phyloP scores from a whole-genome alignment of 1,139 yeast genomes.

The Ogataea hybrid region DNA sequence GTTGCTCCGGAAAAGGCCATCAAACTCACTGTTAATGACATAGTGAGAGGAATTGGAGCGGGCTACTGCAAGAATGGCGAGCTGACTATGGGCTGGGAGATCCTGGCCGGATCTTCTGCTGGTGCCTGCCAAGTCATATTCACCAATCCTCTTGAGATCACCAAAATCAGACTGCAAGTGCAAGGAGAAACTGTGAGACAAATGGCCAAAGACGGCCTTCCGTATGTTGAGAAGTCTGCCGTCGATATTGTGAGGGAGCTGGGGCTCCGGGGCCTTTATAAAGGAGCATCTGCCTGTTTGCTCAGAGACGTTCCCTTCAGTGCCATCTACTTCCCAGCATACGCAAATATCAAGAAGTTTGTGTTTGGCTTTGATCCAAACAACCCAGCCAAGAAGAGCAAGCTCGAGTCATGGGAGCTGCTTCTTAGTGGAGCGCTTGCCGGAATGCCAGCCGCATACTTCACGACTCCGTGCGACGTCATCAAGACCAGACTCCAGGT shows the following conservation, averaged over 20 bases:
- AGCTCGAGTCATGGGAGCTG: constrained; percentile 78
- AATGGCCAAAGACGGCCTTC: constrained; percentile 31
- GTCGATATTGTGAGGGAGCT: constrained; percentile 71
- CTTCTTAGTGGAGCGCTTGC: constrained; percentile 91
- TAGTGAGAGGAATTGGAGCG: constrained; percentile 73
- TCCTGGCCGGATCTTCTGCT: constrained; percentile 87
- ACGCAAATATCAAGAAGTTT: constrained; percentile 85
- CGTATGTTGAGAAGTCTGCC: constrained; percentile 49
- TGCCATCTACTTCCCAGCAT: constrained; percentile 96
- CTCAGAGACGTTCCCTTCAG: constrained; percentile 96
- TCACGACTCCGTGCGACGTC: constrained; percentile 96
- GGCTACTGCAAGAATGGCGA: constrained; percentile 51
- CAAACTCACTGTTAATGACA: constrained; percentile 90
- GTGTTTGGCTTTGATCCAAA: constrained; percentile 82
- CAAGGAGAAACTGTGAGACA: constrained; percentile 66
- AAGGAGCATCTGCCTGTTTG: constrained; percentile 89
- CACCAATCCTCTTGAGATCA: constrained; percentile 95
- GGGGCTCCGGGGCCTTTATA: constrained; percentile 84
- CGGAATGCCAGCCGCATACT: constrained; percentile 96
- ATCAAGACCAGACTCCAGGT: constrained; percentile 93
- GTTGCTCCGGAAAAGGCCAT: constrained; percentile 99
- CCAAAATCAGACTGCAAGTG: constrained; percentile 91
- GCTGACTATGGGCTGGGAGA: constrained; percentile 69
- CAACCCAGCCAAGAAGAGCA: constrained; percentile 46
- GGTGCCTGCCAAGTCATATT: constrained; percentile 97